Evolutionary conservation across 2,329 filamentous ascomycete species (phyloP).

Genomic region (Aspergillus viridinutans): DNA sequence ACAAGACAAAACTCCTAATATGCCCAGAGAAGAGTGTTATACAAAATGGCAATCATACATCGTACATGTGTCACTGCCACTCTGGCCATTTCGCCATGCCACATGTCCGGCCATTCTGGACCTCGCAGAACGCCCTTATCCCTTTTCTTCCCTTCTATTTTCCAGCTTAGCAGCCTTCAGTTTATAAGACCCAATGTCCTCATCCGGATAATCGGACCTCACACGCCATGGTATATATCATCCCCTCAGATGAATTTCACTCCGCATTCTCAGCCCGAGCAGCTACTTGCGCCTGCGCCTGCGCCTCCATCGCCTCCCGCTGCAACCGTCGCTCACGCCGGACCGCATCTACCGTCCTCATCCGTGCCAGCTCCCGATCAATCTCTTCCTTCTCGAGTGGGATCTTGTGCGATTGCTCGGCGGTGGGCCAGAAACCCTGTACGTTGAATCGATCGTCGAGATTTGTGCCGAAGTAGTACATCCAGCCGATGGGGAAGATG

Average conservation of each 20-base stretch:
- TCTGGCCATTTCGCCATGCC: not conserved
- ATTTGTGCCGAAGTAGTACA: conserved; percentile 99
- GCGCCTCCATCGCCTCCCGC: conserved; percentile 23
- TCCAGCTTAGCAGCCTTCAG: not conserved
- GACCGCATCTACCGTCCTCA: conserved; percentile 51
- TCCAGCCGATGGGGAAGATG: conserved; percentile 97
- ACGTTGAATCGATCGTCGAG: conserved; percentile 88
- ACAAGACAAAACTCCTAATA: conserved; percentile 22
- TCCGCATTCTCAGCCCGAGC: conserved; percentile 13
- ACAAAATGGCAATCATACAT: conserved; percentile 17
- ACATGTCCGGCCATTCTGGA: conserved; percentile 6
- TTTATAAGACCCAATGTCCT: not conserved
- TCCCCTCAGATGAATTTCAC: not conserved
- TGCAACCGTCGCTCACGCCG: conserved; percentile 46
- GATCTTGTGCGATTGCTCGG: conserved; percentile 50
- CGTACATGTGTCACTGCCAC: conserved; percentile 17
- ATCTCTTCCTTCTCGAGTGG: conserved; percentile 58
- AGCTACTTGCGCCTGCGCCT: conserved; percentile 10
- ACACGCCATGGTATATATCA: not conserved
- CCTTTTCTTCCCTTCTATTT: not conserved
- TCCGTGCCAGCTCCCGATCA: conserved; percentile 69
- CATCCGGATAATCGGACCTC: conserved; percentile 7
- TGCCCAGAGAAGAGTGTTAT: conserved; percentile 33
- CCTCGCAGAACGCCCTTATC: conserved; percentile 2
- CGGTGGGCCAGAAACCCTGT: conserved; percentile 87